Base-by-base conservation (phyloP, 768 basidiomycete species). In the Arthromyces matolae region DNA sequence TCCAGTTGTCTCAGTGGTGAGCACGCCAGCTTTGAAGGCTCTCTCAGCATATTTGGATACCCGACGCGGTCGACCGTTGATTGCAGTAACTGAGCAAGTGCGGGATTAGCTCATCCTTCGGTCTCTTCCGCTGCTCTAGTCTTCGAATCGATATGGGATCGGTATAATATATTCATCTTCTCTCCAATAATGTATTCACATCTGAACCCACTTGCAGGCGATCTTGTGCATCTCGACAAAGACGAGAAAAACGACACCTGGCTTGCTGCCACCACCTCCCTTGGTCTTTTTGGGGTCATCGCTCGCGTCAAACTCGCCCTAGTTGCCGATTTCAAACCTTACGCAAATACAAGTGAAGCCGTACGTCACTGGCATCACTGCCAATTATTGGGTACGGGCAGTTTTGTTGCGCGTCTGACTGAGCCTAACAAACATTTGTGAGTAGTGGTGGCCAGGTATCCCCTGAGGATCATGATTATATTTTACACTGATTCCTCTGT, bases 401-500 rank as follows among this genome's bases (percentile, higher is more conserved):
- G 46, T 27, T 19, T n/a, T 18, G 20, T 16, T 14, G 33, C 2
- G 7, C 14, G 25, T 34, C 10, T 4, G 7, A 9, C 25, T 2
- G 24, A 29, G n/a, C 20, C 31, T 55, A 18, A 44, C 22, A 27
- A 44, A 6, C 13, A 19, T 25, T n/a, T 22, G 7, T 14, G 27
- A n/a, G 7, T 35, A 67, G 68, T 70, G 67, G 67, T 69, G 67
- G 67, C 69, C 69, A 31, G 64, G 64, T 63, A 36, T n/a, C n/a
- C n/a, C n/a, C n/a, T n/a, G n/a, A n/a, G n/a, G n/a, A n/a, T n/a
- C n/a, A n/a, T n/a, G n/a, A n/a, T n/a, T n/a, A n/a, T n/a, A n/a
- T n/a, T n/a, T n/a, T n/a, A n/a, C n/a, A n/a, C n/a, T n/a, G n/a
- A n/a, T n/a, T n/a, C n/a, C 28, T 23, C 19, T 19, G n/a, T 25